Evolutionary conservation across 805 yeast species (phyloP).

Genomic region (Saccharomyces eubayanus): DNA sequence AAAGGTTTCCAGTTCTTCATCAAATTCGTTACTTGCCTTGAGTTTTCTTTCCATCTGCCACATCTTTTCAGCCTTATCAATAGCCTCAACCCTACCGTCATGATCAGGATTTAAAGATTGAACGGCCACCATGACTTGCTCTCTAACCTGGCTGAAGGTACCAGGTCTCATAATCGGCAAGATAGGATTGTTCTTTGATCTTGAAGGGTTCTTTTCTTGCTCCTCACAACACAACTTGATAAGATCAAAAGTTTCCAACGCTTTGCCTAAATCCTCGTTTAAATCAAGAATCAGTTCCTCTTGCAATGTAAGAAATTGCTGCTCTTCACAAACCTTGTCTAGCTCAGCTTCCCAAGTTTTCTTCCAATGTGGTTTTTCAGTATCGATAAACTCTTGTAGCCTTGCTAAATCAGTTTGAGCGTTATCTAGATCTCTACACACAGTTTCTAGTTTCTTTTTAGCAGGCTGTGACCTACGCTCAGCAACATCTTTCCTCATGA

Average conservation of each 20-base stretch:
- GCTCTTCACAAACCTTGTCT: constrained; percentile 87
- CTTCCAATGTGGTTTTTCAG: constrained; percentile 81
- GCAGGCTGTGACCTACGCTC: constrained; percentile 80
- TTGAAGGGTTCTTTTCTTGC: constrained; percentile 54
- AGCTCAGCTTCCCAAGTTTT: constrained; percentile 86
- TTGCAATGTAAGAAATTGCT: constrained; percentile 82
- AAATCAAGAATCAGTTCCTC: constrained; percentile 77
- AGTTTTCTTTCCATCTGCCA: constrained; percentile 63
- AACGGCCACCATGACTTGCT: constrained; percentile 76
- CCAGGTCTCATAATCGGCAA: constrained; percentile 56
- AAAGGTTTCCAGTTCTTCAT: constrained; percentile 77
- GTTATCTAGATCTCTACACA: constrained; percentile 52
- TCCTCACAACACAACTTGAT: constrained; percentile 78
- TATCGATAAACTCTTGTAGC: constrained; percentile 52
- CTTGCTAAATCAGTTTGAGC: constrained; percentile 46
- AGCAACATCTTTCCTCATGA: constrained; percentile 82
- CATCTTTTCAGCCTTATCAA: constrained; percentile 74
- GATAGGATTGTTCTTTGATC: constrained; percentile 26
- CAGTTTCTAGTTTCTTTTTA: constrained; percentile 58
- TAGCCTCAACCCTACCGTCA: constrained; percentile 77
- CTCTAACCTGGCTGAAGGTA: constrained; percentile 50
- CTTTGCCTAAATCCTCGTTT: constrained; percentile 70
- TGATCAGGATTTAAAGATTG: constrained; percentile 75
- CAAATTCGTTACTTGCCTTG: constrained; percentile 54
- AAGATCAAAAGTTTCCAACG: constrained; percentile 70